A percentile compares a stretch with the other conserved stretches of the same genome.
Evolutionary conservation across 345 rosid species (phyloP).

Genomic region (Gossypium turneri): DNA sequence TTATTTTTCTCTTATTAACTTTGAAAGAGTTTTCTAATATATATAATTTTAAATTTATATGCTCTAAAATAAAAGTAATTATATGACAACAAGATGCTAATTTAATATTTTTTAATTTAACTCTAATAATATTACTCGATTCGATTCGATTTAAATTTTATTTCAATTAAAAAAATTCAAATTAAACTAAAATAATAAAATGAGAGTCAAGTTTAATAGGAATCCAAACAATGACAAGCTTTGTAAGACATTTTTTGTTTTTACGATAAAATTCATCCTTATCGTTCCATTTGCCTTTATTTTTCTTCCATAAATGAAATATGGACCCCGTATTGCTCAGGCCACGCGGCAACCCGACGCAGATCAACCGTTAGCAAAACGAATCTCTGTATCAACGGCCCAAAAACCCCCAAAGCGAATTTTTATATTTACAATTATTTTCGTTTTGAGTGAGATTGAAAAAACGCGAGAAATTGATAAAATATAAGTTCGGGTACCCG

Average conservation of each 20-base stretch:
- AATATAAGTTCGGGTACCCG: slow-evolving; percentile 14
- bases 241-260: slow-evolving; percentile 29
- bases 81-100: rapidly evolving
- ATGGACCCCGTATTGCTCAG: neutral
- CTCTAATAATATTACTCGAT: no score
- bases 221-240: slow-evolving; percentile 20
- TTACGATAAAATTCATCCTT: slow-evolving; percentile 13
- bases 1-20: no score
- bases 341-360: slow-evolving; percentile 71
- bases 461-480: slow-evolving; percentile 10
- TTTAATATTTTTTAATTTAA: no score
- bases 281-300: slow-evolving; percentile 14
- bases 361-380: slow-evolving; percentile 23
- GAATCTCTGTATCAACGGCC: slow-evolving; percentile 15
- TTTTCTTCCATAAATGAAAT: neutral
- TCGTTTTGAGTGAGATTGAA: neutral
- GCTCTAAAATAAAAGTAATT: no score
- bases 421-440: neutral
- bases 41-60: no score
- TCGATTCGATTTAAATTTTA: no score
- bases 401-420: neutral
- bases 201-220: no score
- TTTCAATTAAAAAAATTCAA: no score
- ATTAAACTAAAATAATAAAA: no score
- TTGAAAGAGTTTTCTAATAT: no score